phyloP scores from a whole-genome alignment of 2,329 filamentous ascomycete species.

The Drechslera avenae region DNA sequence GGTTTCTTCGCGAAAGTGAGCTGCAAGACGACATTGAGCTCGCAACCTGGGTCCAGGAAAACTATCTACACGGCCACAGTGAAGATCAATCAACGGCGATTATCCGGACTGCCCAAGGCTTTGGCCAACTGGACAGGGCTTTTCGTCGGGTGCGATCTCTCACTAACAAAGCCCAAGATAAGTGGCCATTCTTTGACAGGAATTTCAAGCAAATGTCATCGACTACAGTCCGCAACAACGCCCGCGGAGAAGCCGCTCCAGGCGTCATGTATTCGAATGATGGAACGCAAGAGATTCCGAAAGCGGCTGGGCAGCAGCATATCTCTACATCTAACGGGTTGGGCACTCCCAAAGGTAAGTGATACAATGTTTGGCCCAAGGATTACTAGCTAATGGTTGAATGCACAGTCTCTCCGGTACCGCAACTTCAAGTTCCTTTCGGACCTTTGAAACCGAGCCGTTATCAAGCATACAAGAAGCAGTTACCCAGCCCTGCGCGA shows the following conservation, averaged over 20 bases:
- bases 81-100: constrained; percentile 5
- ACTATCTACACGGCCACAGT: constrained; percentile 26
- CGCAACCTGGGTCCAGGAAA: constrained; percentile 29
- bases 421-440: constrained; percentile 10
- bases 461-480: neutral
- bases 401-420: neutral
- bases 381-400: neutral
- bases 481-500: constrained; percentile 1
- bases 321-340: neutral
- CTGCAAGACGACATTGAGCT: constrained; percentile 26
- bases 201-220: constrained; percentile 32
- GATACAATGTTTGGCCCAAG: neutral
- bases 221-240: constrained; percentile 24
- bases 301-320: neutral
- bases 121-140: constrained; percentile 32
- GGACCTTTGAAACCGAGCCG: neutral
- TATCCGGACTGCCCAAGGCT: constrained; percentile 30
- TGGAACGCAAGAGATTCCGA: neutral
- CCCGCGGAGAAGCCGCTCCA: constrained; percentile 21
- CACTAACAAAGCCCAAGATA: constrained; percentile 38
- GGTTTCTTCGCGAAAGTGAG: constrained; percentile 26
- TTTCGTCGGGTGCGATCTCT: constrained; percentile 36
- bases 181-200: constrained; percentile 40
- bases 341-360: constrained; percentile 3
- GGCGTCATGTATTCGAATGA: constrained; percentile 11